These are phyloP conservation scores for Ophiocordyceps camponoti-leonardi DNA, from an alignment of 2,329 filamentous ascomycete genomes.

Conservation along the genomic window DNA sequence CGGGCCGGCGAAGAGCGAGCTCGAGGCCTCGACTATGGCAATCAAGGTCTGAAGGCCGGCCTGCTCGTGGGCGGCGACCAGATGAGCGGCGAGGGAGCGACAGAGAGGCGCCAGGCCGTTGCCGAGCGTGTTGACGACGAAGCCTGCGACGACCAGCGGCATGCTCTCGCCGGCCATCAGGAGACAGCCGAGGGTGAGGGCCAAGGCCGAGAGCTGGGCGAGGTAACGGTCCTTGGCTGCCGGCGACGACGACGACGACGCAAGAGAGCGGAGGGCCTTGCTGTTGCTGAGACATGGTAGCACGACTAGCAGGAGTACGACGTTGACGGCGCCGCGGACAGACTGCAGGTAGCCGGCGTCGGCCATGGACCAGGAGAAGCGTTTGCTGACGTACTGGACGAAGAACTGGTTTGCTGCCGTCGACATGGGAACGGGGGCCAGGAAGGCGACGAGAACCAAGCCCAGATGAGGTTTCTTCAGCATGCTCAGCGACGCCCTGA, in stretches of 20 bases:
- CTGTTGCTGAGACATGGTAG: conserved; percentile 5
- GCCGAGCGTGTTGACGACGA: conserved; percentile 8
- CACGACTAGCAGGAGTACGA: conserved; percentile 4
- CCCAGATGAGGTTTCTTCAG: conserved; percentile 1
- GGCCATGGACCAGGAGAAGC: conserved; percentile 8
- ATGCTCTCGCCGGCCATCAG: conserved; percentile 6
- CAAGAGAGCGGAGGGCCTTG: too few species aligned
- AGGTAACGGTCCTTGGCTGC: conserved; percentile 6
- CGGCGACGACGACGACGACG: too few species aligned
- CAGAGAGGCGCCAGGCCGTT: conserved; percentile 6
- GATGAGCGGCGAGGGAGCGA: conserved; percentile 7
- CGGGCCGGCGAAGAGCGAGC: conserved; percentile 9
- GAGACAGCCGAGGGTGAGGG: conserved; percentile 7
- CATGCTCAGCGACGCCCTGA: conserved; percentile 1
- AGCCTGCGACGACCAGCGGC: conserved; percentile 6
- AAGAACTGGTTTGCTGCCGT: conserved; percentile 6
- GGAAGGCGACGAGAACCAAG: conserved; percentile 5
- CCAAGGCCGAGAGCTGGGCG: conserved; percentile 7
- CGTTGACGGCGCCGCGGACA: conserved; percentile 7
- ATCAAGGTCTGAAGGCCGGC: conserved; percentile 12
- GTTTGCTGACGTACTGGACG: conserved; percentile 10
- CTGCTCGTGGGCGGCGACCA: conserved; percentile 7
- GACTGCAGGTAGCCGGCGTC: conserved; percentile 8
- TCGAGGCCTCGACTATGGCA: conserved; percentile 9
- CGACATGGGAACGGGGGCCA: conserved; percentile 4